Conservation (phyloP, 2,329 filamentous ascomycete species). For the Graphium sp. region DNA sequence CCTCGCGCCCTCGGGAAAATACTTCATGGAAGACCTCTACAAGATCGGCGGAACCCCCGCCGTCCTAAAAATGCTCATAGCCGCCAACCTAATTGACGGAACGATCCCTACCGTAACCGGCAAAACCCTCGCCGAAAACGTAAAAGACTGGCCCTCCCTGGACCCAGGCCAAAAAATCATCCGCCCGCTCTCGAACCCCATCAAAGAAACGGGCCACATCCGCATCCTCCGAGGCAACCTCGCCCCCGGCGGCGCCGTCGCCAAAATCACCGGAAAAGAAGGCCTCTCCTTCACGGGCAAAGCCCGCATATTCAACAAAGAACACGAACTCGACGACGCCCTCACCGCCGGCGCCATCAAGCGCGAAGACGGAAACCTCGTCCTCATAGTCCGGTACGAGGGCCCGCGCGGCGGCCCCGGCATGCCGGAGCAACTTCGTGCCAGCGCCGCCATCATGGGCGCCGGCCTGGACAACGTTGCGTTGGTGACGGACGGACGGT, state of each 20-base stretch:
- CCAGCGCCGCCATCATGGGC: slow-evolving; percentile 82
- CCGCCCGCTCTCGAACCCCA: slow-evolving; percentile 50
- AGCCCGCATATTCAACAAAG: slow-evolving; percentile 76
- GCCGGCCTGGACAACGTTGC: slow-evolving; percentile 77
- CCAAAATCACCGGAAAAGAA: slow-evolving; percentile 95
- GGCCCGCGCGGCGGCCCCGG: slow-evolving; percentile 86
- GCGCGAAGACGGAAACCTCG: slow-evolving; percentile 52
- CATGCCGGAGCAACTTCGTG: slow-evolving; percentile 90
- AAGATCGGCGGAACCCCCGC: slow-evolving; percentile 71
- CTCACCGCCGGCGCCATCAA: slow-evolving; percentile 49
- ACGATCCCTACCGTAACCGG: slow-evolving; percentile 69
- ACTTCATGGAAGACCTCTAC: slow-evolving; percentile 80
- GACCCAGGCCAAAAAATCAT: slow-evolving; percentile 72
- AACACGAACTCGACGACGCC: slow-evolving; percentile 60
- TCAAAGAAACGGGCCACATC: slow-evolving; percentile 75
- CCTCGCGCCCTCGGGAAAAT: slow-evolving; percentile 67
- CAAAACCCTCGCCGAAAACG: slow-evolving; percentile 68
- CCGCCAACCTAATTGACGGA: slow-evolving; percentile 59
- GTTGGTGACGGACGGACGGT: slow-evolving; percentile 81
- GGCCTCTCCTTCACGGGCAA: slow-evolving; percentile 66
- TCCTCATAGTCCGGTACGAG: slow-evolving; percentile 84
- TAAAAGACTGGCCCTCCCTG: slow-evolving; percentile 58
- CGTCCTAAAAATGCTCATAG: slow-evolving; percentile 73
- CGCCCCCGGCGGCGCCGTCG: slow-evolving; percentile 75
- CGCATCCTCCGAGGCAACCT: slow-evolving; percentile 80